These are phyloP conservation scores for Fusarium anguioides DNA, from an alignment of 2,329 filamentous ascomycete species.

Conservation along the genomic window DNA sequence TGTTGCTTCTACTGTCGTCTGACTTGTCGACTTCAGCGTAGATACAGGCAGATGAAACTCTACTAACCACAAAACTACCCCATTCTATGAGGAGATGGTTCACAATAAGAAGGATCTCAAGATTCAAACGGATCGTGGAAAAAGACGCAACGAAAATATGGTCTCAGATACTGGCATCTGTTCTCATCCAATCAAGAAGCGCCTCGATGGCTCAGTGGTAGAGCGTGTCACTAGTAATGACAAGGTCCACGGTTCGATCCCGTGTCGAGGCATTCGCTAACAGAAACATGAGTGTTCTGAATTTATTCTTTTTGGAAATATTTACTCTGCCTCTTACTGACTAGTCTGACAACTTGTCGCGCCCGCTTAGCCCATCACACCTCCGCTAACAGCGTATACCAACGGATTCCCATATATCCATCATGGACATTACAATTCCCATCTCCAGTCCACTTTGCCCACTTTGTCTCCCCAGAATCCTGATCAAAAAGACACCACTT, in stretches of 20 bases:
- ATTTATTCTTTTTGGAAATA: neutral
- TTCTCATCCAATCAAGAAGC: neutral
- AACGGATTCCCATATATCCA: conserved; percentile 9
- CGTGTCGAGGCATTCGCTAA: conserved; percentile 3
- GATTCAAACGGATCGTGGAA: too few species aligned
- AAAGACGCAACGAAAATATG: too few species aligned
- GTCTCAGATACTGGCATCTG: fast-evolving
- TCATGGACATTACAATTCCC: conserved; percentile 6
- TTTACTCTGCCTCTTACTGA: neutral
- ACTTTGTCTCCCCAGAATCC: neutral
- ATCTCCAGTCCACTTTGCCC: conserved; percentile 18
- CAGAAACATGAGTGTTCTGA: neutral
- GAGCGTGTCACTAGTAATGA: conserved; percentile 37
- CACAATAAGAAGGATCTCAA: too few species aligned
- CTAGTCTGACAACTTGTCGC: too few species aligned
- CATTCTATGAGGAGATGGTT: too few species aligned
- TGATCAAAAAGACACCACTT: conserved; percentile 28
- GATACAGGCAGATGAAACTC: too few species aligned
- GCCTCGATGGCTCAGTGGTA: conserved; percentile 33
- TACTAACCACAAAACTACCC: too few species aligned
- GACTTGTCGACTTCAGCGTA: too few species aligned
- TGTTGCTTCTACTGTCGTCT: too few species aligned
- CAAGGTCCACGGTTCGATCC: conserved; percentile 35
- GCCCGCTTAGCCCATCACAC: neutral
- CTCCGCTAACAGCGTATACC: conserved; percentile 4